Evolutionary conservation across 225 moss, liverwort and hornwort genomes (phyloP).

Genomic region (Ulota crispa): DNA sequence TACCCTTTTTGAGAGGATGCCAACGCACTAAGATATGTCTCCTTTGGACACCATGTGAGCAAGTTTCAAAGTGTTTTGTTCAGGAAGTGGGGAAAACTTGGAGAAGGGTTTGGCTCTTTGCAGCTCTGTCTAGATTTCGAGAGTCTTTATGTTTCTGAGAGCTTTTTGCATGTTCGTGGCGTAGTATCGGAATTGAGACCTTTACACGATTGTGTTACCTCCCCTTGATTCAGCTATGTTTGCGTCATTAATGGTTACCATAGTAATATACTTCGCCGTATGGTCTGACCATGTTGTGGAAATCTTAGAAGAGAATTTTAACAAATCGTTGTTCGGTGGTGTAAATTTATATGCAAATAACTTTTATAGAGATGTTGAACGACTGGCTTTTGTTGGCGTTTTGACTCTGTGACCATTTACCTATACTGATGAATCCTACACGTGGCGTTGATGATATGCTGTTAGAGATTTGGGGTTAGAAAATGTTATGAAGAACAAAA

Average conservation of each 20-base stretch:
- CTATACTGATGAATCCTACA: not conserved
- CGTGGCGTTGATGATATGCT: not conserved
- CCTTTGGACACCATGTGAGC: not conserved
- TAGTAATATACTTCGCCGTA: not conserved
- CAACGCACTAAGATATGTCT: not conserved
- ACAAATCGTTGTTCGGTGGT: no score
- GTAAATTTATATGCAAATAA: not conserved
- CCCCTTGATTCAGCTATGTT: no score
- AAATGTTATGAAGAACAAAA: not conserved
- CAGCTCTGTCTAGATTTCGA: not conserved
- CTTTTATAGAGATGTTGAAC: not conserved
- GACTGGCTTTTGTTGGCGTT: not conserved
- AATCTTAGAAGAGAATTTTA: not conserved
- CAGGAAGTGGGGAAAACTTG: not conserved
- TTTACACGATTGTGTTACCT: no score
- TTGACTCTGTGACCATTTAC: not conserved
- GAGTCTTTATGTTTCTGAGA: not conserved
- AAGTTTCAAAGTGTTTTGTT: not conserved
- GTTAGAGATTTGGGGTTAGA: not conserved
- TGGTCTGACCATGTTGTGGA: not conserved
- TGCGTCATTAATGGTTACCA: no score
- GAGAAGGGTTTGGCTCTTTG: not conserved
- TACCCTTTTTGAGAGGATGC: not conserved
- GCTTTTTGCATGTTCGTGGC: not conserved
- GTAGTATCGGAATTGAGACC: no score